These are phyloP conservation scores for Seiridium cupressi DNA, from an alignment of 2,329 filamentous ascomycete species.

Conservation along the genomic window DNA sequence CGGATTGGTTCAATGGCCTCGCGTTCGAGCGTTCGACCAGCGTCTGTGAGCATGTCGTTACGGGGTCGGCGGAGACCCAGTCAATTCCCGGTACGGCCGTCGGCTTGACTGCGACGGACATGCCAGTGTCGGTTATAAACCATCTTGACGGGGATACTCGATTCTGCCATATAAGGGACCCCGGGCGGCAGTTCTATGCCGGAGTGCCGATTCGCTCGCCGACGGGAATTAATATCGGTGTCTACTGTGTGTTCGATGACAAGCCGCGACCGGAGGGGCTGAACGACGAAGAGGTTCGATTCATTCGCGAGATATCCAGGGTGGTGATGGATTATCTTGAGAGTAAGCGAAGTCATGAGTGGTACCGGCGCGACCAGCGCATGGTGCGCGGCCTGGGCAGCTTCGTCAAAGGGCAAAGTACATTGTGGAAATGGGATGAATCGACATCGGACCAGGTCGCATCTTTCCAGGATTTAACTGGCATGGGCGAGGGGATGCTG, in stretches of 20 bases:
- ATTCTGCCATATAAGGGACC: conserved; percentile 19
- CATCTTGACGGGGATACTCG: conserved; percentile 30
- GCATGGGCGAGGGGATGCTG: conserved; percentile 15
- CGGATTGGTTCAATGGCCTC: conserved; percentile 25
- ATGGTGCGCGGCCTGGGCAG: conserved; percentile 19
- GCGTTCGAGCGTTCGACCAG: conserved; percentile 26
- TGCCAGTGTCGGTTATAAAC: conserved; percentile 26
- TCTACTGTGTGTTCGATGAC: conserved; percentile 12
- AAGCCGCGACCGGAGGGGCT: conserved; percentile 6
- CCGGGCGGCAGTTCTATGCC: conserved; percentile 17
- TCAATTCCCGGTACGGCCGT: conserved; percentile 19
- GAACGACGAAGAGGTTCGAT: conserved; percentile 1
- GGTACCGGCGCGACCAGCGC: conserved; percentile 14
- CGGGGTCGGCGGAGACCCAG: conserved; percentile 7
- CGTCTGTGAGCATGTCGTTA: conserved; percentile 28
- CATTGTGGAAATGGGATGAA: conserved; percentile 16
- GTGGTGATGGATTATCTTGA: conserved; percentile 16
- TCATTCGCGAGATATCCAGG: conserved; percentile 15
- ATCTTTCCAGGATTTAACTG: not conserved
- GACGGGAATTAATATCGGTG: conserved; percentile 16
- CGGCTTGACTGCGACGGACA: not conserved
- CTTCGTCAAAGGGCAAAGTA: conserved; percentile 18
- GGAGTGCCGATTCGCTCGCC: conserved; percentile 14
- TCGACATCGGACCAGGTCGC: not conserved
- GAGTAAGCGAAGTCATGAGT: conserved; percentile 9